Conservation (phyloP, 352 stramenopile species). For the Pythium aquatile region DNA sequence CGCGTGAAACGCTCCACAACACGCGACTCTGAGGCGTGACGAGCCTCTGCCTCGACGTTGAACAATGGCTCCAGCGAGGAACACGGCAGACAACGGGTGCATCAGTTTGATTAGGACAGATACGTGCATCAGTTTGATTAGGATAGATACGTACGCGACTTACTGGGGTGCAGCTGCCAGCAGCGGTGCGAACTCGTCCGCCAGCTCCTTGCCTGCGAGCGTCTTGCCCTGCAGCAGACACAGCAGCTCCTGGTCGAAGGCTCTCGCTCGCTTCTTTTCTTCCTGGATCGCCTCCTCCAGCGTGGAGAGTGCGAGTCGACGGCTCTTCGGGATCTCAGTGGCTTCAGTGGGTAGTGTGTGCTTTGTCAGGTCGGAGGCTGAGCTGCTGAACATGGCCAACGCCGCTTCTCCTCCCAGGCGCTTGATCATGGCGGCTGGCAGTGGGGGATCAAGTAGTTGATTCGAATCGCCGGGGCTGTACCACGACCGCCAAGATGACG, state of each 20-base stretch:
- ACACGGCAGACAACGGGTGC: too few relatives aligned
- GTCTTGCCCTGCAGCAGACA: constrained; percentile 59
- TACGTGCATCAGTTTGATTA: background rate
- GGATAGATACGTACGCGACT: background rate
- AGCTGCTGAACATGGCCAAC: constrained; percentile 7
- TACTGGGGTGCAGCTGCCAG: background rate
- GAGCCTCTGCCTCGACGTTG: background rate
- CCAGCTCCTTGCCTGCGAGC: constrained; percentile 44
- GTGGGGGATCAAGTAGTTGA: constrained; percentile 53
- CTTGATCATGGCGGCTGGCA: constrained; percentile 30
- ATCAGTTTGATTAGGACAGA: background rate
- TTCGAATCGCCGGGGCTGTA: constrained; percentile 42
- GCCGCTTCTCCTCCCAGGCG: constrained; percentile 21
- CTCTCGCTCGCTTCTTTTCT: constrained; percentile 43
- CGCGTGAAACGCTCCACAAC: background rate
- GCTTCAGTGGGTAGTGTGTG: background rate
- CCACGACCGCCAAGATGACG: constrained; percentile 61
- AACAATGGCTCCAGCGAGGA: background rate
- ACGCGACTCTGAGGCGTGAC: background rate
- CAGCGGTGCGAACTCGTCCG: constrained; percentile 44
- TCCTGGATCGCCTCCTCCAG: constrained; percentile 25
- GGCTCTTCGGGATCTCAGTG: constrained; percentile 5
- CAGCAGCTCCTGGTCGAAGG: constrained; percentile 54
- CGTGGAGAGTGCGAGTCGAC: constrained; percentile 11
- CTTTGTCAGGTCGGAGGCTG: background rate